Evolutionary conservation across 805 yeast species (phyloP), one percentile per base, ranked within the genome.

Genomic region (Debaryomyces maramus): DNA sequence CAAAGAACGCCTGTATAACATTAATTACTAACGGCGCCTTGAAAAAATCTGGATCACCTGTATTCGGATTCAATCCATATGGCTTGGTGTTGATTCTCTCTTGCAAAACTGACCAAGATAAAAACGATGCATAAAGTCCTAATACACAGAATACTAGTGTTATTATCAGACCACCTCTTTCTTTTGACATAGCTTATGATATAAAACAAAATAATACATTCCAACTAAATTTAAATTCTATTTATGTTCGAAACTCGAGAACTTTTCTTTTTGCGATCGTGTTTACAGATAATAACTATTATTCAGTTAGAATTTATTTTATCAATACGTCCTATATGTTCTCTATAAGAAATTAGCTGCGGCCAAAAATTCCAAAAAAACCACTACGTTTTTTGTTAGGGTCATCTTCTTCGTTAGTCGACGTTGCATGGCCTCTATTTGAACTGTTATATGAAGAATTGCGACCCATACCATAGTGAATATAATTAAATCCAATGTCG

Each of bases 21-120:
- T 87, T 88, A 44, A 90, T 78, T n/a, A 88, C 73, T 41, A 88
- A 73, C 1, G 98, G 89, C 1, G 88, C 83, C 43, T 81, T 76
- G 66, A 88, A 90, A 38, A 67, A 70, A 20, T 69, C 73, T 3
- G 59, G 54, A 11, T 48, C 46, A 5, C 46, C 58, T 13, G 47
- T 49, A 11, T 61, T 55, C 21, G 76, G 75, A 6, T 65, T 51
- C 13, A 39, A 34, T 1, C 86, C 88, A 62, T 89, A 88, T 9
- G 85, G 77, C 33, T 81, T 82, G 1, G 89, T 80, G 10, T 89
- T 76, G 47, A 93, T 79, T 34, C 91, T 81, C 60, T 93, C 99
- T 56, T 93, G 98, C 9, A 93, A 76, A 26, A 88, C 75, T 0
- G 96, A 89, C 99, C 99, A 93, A 1, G 91, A 75, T 19, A 93